Base-by-base conservation (phyloP, 148 eudicot species). In the Rhododendron griersonianum region DNA sequence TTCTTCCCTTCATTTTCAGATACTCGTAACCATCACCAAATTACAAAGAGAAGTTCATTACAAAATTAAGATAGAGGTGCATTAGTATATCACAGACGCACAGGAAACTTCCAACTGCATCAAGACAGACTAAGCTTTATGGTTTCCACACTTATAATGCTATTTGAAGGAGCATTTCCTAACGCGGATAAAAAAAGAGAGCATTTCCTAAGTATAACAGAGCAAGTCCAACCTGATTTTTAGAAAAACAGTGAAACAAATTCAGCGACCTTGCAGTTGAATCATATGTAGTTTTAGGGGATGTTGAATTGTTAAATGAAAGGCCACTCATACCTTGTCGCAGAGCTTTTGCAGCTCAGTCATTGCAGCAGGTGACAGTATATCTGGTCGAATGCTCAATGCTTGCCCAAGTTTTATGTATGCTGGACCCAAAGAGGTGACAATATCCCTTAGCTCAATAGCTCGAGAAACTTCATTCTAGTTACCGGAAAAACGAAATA, bases 391-490 rank as follows among this genome's bases (percentile, higher is more conserved):
- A 86, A 97, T 97, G 93, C 99, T 97, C 87, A 97, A 93, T 86
- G 99, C 99, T 90, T 97, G 99, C 88, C 99, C 99, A 86, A 97
- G 93, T 91, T 97, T 97, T 47, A 98, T 95, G 86, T 98, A 98
- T 91, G 99, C 98, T 78, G 99, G 99, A 84, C 99, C 99, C 94
- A 98, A 90, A 81, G 99, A 98, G 78, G 99, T 98, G 77, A 98
- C 99, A 53, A 98, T 98, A 83, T 98, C 98, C 91, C 99, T 89
- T 85, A 98, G 81, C 88, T 98, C 99, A 89, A 98, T 95, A n/a
- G 99, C 99, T 81, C 99, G 94, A 84, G 98, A 92, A 82, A 98
- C 98, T 91, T 98, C 99, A 90, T 98, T 98, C 99, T 97, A 89
- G 28, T 61, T 39, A 84, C 15, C 76, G 18, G 35, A 83, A 57